Base-by-base conservation (phyloP, 371 early-diverging fungal genomes). In the Batrachochytrium dendrobatidis region DNA sequence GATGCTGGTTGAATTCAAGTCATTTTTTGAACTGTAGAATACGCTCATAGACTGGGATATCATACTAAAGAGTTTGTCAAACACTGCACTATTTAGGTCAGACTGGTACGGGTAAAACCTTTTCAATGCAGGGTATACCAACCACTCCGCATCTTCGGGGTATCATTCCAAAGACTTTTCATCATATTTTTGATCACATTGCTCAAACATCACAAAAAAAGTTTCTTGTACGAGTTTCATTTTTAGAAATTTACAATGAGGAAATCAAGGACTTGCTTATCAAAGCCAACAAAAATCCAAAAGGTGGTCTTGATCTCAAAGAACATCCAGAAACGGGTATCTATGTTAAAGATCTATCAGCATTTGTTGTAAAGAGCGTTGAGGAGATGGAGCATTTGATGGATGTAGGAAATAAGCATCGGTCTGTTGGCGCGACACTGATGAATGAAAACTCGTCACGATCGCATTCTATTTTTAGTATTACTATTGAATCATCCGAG, bases 191-290 rank as follows among this genome's bases (percentile, higher is more conserved):
- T 69, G 76, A 83, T 17, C 66, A 71, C 54, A 80, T 81, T 3
- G 57, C 64, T 18, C 66, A 52, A 44, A 59, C 66, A 26, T 48
- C 49, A 29, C 62, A 53, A 24, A 77, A 65, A 50, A 51, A 72
- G 55, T 74, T 75, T 59, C 72, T 75, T 43, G 77, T 81, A 34
- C 74, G 72, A 24, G 69, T 72, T 12, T 74, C 75, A n/a, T 80
- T 69, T 69, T 76, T 97, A 32, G 99, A 99, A 72, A 82, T 99
- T 26, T 99, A 99, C 78, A 99, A 99, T 65, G 99, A 99, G 68
- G 93, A 97, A 35, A 77, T 99, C 52, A 82, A 86, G 29, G 99
- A 99, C 73, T 75, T 99, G 25, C 70, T 99, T 24, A 71, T 72
- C 4, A 51, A 51, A 24, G 55, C 60, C 63, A 54, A 63, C 56